Base-by-base conservation (phyloP, 495 filamentous ascomycete genomes). In the Penicillium nucicola region DNA sequence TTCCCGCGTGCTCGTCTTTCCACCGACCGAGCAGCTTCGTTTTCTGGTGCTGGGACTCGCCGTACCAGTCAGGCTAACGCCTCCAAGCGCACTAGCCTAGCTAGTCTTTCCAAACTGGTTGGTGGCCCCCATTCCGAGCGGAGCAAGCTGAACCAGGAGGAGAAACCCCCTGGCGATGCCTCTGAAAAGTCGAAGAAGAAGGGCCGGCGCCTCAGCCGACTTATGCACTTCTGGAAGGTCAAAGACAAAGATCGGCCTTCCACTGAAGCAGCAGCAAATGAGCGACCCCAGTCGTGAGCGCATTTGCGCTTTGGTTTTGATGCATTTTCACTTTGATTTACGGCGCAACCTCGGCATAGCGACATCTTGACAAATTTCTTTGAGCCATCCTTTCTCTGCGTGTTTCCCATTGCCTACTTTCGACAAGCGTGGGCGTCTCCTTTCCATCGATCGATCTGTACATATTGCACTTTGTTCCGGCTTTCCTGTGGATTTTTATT, bases 221-320 rank as follows among this genome's bases (percentile, higher is more conserved):
- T 93, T 61, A 84, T 93, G 81, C 84, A 88, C 48, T 95, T 93
- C 60, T 93, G 87, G 87, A 89, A 85, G 64, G 67, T 78, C 13
- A 80, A 74, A 53, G 78, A 79, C 38, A 79, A 77, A 49, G 69
- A 75, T 25, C 69, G 61, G 55, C 31, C 57, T 33, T 46, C 51
- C 19, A 56, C 52, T 15, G 50, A 58, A 39, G 31, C 53, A 32
- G 20, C 57, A 33, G 48, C 62, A 35, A 34, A 46, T 7, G 62
- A 74, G 49, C 55, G 52, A 50, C 58, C 55, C 7, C 48, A 50
- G 48, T 50, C 48, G 19, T 50, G 43, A 23, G 17, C 36, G 39
- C n/a, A 28, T 42, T 35, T 49, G 31, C 48, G 47, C 35, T 57
- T 50, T 55, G 52, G 42, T 50, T 53, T 55, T 46, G 42, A 55